These are phyloP conservation scores for Leptographium wingfieldii DNA, from an alignment of 2,329 filamentous ascomycete species.

Conservation along the genomic window DNA sequence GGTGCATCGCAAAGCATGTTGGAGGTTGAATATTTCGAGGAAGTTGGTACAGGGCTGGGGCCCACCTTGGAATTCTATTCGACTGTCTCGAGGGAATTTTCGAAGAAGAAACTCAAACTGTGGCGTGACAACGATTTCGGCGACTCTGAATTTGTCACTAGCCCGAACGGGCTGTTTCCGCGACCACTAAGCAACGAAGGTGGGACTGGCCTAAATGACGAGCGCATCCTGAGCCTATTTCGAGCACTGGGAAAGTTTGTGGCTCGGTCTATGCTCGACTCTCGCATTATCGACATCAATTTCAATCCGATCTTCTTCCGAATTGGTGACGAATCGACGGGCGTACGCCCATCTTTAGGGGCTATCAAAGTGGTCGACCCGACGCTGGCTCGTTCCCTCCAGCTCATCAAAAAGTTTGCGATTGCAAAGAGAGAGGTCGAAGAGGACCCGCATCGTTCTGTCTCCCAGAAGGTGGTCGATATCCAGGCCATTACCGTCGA, in stretches of 20 bases:
- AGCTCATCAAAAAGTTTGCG: slow-evolving; percentile 77
- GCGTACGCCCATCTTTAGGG: slow-evolving; percentile 70
- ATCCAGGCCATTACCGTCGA: slow-evolving; percentile 61
- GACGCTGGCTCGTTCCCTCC: slow-evolving; percentile 71
- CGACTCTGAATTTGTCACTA: slow-evolving; percentile 68
- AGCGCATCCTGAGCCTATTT: slow-evolving; percentile 78
- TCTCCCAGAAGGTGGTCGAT: slow-evolving; percentile 58
- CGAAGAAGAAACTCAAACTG: slow-evolving; percentile 90
- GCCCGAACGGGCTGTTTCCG: slow-evolving; percentile 76
- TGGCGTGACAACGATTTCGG: slow-evolving; percentile 84
- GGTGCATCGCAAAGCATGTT: slow-evolving; percentile 92
- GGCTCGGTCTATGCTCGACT: slow-evolving; percentile 95
- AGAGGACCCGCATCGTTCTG: slow-evolving; percentile 50
- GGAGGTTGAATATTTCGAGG: slow-evolving; percentile 97
- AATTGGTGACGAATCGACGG: slow-evolving; percentile 57
- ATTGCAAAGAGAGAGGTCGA: slow-evolving; percentile 70
- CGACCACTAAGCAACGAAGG: slow-evolving; percentile 77
- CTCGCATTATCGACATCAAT: slow-evolving; percentile 91
- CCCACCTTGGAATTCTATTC: slow-evolving; percentile 98
- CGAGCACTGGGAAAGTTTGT: slow-evolving; percentile 95
- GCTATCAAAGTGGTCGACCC: slow-evolving; percentile 84
- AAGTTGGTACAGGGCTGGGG: slow-evolving; percentile 90
- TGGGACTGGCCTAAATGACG: slow-evolving; percentile 61
- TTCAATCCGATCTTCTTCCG: slow-evolving; percentile 98
- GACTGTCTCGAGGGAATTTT: slow-evolving; percentile 92